Evolutionary conservation across 179 eudicot species (phyloP), one percentile per base, ranked within the genome.

Genomic region (Drosera spatulata): DNA sequence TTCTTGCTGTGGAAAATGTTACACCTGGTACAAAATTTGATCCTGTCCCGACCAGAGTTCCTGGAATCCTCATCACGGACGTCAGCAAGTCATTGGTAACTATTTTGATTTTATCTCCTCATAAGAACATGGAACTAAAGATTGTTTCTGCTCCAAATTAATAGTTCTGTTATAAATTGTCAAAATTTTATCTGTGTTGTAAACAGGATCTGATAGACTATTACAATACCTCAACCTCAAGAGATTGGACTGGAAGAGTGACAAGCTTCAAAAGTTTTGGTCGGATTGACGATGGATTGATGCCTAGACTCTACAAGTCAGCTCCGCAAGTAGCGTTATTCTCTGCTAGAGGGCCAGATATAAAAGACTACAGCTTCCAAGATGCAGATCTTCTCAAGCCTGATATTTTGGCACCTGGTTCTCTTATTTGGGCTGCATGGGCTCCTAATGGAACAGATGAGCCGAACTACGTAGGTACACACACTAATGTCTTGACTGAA

Each of bases 351-450:
- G 97, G 97, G 41, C 97, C 97, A 10, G 84, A 89, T 74, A 82
- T 86, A 59, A 86, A 77, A 66, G 97, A 89, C 66, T 89, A 86
- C 70, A 80, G 88, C 72, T 84, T 82, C 71, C 82, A 75, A 67
- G 97, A 89, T 51, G 97, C 97, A 39, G 97, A 89, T 79, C 81
- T 89, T 72, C 73, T 89, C 55, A 89, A 89, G 71, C 97, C 97
- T 10, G 97, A 89, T 76, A 89, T 89, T 69, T 73, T 89, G 61
- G 97, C 97, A 62, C 97, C 97, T 10, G 97, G 97, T 58, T 68
- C 88, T 70, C 88, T 89, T 60, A 89, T 89, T 50, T 89, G 97
- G 97, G 86, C 85, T 48, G 95, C 97, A 45, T 89, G 97, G 97
- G 69, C 97, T 41, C 85, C 80, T 10, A 84, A 84, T 66, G 97